Conservation (phyloP, 352 stramenopile genomes). For the Phytophthora sansomeana region DNA sequence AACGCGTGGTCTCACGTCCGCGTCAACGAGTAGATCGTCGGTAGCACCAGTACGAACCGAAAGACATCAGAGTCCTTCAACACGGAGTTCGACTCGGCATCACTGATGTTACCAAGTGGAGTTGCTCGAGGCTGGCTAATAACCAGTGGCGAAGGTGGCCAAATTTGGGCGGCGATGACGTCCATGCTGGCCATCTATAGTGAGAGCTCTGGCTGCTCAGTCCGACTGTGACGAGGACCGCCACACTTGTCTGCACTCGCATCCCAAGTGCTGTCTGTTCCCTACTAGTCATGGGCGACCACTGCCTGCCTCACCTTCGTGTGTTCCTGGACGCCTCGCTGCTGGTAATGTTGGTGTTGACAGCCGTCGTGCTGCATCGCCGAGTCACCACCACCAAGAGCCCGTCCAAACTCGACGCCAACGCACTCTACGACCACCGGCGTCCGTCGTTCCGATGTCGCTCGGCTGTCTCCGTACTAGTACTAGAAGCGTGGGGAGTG, state of each 20-base stretch:
- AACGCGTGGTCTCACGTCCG: not conserved
- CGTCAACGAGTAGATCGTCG: not conserved
- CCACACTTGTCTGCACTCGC: not conserved
- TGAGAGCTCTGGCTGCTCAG: not conserved
- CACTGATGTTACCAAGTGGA: not conserved
- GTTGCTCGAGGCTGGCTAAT: too few relatives aligned
- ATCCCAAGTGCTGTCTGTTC: not conserved
- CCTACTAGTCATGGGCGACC: conserved; percentile 15
- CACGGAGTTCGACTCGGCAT: not conserved
- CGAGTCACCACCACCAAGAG: too few relatives aligned
- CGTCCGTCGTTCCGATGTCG: conserved; percentile 15
- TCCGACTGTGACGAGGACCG: not conserved
- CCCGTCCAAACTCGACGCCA: conserved; percentile 6
- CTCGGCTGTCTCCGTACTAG: conserved; percentile 2
- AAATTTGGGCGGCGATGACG: not conserved
- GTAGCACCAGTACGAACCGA: not conserved
- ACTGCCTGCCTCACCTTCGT: conserved; percentile 23
- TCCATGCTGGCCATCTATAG: not conserved
- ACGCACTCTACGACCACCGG: conserved; percentile 19
- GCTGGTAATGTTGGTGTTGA: too few relatives aligned
- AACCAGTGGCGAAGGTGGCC: too few relatives aligned
- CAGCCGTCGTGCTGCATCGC: too few relatives aligned
- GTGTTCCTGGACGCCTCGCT: conserved; percentile 33
- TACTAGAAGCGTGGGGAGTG: conserved; percentile 16
- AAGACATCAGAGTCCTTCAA: not conserved